Conservation (phyloP, 1,284 basidiomycete species). For the Moesziomyces aphidis region DNA sequence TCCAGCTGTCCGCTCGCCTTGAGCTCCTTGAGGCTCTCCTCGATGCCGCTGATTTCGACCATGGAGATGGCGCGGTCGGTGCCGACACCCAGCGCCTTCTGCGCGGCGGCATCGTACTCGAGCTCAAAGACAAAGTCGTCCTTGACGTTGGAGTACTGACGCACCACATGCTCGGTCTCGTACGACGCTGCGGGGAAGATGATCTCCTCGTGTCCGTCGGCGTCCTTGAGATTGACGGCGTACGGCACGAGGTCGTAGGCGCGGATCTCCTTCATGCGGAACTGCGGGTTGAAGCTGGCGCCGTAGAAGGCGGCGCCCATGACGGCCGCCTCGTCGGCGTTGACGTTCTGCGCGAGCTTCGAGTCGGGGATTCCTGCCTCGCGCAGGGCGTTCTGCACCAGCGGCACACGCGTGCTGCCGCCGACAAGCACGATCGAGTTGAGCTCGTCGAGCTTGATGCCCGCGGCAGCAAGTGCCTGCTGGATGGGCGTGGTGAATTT, state of each 20-base stretch:
- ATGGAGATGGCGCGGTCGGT: conserved; percentile 39
- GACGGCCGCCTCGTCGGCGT: conserved; percentile 95
- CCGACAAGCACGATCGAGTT: conserved; percentile 91
- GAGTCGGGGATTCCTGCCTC: conserved; percentile 62
- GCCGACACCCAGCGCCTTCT: conserved; percentile 30
- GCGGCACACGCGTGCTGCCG: conserved; percentile 87
- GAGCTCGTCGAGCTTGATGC: conserved; percentile 78
- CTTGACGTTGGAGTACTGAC: conserved; percentile 47
- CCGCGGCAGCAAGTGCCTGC: conserved; percentile 79
- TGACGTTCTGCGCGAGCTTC: conserved; percentile 79
- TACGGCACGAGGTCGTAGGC: conserved; percentile 74
- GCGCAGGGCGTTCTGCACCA: conserved; percentile 78
- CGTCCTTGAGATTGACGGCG: conserved; percentile 53
- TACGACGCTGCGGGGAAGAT: conserved; percentile 58
- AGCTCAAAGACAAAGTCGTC: conserved; percentile 60
- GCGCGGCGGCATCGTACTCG: conserved; percentile 43
- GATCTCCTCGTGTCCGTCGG: conserved; percentile 41
- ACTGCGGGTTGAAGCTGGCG: conserved; percentile 86
- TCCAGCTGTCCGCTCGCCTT: conserved; percentile 51
- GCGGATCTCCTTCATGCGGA: conserved; percentile 94
- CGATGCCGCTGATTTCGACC: conserved; percentile 56
- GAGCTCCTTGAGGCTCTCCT: conserved; percentile 52
- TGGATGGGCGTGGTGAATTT: conserved; percentile 71
- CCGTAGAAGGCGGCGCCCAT: conserved; percentile 92
- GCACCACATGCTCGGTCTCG: conserved; percentile 27